Evolutionary conservation across 2,329 filamentous ascomycete genomes (phyloP).

Genomic region (Beauveria brongniartii): DNA sequence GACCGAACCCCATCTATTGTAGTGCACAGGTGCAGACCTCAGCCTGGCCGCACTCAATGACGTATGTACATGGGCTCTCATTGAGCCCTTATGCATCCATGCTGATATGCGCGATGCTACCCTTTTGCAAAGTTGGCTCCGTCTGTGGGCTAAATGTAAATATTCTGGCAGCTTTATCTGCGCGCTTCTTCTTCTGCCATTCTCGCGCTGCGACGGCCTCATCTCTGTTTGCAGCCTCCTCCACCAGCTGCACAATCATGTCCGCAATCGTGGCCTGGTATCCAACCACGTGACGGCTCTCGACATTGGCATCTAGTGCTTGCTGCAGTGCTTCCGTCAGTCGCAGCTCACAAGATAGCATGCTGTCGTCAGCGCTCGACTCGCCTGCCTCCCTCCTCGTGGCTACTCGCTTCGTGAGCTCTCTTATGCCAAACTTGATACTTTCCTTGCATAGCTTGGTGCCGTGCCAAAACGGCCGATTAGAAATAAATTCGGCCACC

Average conservation of each 20-base stretch:
- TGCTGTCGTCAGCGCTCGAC: not conserved
- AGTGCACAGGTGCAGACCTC: not conserved
- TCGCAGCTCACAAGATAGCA: not conserved
- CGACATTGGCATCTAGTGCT: slow-evolving; percentile 19
- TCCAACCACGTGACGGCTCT: slow-evolving; percentile 15
- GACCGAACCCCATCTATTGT: not conserved
- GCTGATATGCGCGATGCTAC: slow-evolving; percentile 1
- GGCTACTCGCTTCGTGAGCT: slow-evolving; percentile 19
- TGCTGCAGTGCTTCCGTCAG: slow-evolving; percentile 17
- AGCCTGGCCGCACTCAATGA: not conserved
- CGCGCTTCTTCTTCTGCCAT: not conserved
- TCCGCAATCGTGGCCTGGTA: slow-evolving; percentile 16
- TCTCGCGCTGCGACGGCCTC: not conserved
- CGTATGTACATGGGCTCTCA: slow-evolving; percentile 1
- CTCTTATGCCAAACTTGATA: slow-evolving; percentile 31
- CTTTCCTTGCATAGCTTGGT: slow-evolving; percentile 28
- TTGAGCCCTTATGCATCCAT: not conserved
- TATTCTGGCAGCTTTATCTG: not conserved
- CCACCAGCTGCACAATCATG: slow-evolving; percentile 15
- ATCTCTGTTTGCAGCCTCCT: not conserved
- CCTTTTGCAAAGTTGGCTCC: not conserved
- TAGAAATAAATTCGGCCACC: slow-evolving; percentile 23
- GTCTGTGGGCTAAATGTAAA: not conserved
- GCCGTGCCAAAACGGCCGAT: slow-evolving; percentile 29
- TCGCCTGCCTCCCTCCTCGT: slow-evolving; percentile 10